These are phyloP conservation scores for Lophium mytilinum DNA, from an alignment of 495 filamentous ascomycete genomes.

Conservation along the genomic window DNA sequence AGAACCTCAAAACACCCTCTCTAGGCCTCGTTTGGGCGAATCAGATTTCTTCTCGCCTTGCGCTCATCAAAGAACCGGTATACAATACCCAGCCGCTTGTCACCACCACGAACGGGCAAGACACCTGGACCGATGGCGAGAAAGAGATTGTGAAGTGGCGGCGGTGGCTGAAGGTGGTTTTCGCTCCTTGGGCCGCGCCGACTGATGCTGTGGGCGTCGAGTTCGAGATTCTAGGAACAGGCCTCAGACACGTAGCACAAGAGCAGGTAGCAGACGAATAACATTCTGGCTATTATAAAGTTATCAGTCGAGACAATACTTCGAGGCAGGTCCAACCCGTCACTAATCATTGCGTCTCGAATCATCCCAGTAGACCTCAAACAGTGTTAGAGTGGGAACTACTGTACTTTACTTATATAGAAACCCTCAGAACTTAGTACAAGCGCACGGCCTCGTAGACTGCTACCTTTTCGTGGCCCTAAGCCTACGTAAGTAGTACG, in stretches of 20 bases:
- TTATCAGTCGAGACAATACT: no score
- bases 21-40: constrained; percentile 87
- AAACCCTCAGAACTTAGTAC: no score
- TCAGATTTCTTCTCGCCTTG: constrained; percentile 73
- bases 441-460: no score
- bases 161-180: constrained; percentile 73
- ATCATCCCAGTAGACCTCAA: no score
- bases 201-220: constrained; percentile 15
- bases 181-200: constrained; percentile 56
- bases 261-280: no score
- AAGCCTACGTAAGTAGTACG: no score
- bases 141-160: constrained; percentile 39
- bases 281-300: no score
- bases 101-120: constrained; percentile 23
- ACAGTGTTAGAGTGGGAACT: no score
- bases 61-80: constrained; percentile 50
- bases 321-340: no score
- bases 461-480: no score
- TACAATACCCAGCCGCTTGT: constrained; percentile 12
- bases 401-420: no score
- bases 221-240: constrained; percentile 18
- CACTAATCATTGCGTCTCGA: no score
- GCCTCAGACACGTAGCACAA: constrained; percentile 11
- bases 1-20: constrained; percentile 67
- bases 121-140: constrained; percentile 26